These are phyloP conservation scores for Mesotaenium endlicherianum DNA, from an alignment of 139 green algal species.

Conservation along the genomic window DNA sequence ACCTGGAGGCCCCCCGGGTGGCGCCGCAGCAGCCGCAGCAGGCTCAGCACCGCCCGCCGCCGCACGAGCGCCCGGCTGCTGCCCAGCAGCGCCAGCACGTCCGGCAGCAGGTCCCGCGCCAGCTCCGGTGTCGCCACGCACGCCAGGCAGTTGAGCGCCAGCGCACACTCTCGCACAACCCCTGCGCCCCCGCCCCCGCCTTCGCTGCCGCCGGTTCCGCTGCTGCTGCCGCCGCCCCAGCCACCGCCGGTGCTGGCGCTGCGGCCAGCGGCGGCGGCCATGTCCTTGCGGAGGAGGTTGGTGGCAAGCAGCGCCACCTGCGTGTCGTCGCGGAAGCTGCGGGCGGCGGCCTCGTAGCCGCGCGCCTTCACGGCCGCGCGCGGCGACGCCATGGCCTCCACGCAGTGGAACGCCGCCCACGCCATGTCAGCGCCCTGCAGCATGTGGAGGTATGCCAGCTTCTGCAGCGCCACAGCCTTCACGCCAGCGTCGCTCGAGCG, in stretches of 20 bases:
- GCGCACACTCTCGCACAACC: slow-evolving; percentile 37
- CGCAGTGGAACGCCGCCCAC: slow-evolving; percentile 54
- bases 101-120: slow-evolving; percentile 55
- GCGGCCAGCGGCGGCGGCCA: slow-evolving; percentile 38
- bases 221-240: too few species aligned
- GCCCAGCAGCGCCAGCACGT: slow-evolving; percentile 54
- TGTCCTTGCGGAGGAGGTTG: slow-evolving; percentile 60
- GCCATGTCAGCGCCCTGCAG: slow-evolving; percentile 51
- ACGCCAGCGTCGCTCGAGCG: slow-evolving; percentile 41
- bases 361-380: slow-evolving; percentile 31
- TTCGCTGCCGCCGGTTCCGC: too few species aligned
- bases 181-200: too few species aligned
- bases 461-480: slow-evolving; percentile 56
- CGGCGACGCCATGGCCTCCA: slow-evolving; percentile 52
- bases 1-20: slow-evolving; percentile 14
- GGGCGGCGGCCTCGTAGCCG: slow-evolving; percentile 54
- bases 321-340: slow-evolving; percentile 53
- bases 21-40: slow-evolving; percentile 13
- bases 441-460: slow-evolving; percentile 60
- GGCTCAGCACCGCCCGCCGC: slow-evolving; percentile 8
- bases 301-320: slow-evolving; percentile 57
- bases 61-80: slow-evolving; percentile 16
- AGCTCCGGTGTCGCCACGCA: slow-evolving; percentile 57
- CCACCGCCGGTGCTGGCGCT: too few species aligned
- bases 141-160: slow-evolving; percentile 55